Evolutionary conservation across 805 yeast genomes (phyloP).

Genomic region (Candida germanica): DNA sequence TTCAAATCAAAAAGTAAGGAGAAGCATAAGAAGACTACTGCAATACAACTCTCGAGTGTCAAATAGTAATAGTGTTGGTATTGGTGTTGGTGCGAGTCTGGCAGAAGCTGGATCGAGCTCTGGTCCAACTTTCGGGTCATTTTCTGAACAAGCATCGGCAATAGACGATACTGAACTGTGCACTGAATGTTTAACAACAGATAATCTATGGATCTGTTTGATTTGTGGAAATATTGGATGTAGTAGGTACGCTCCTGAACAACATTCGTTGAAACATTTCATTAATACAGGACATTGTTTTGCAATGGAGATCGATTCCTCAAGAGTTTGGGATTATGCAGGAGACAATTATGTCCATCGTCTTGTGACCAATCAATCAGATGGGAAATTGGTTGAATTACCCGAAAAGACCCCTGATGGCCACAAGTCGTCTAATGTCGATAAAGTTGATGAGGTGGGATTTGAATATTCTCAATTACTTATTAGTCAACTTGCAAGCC

Average conservation of each 20-base stretch:
- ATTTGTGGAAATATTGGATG: conserved; percentile 93
- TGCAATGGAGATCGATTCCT: conserved; percentile 82
- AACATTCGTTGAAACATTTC: conserved; percentile 84
- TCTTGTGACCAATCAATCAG: conserved; percentile 76
- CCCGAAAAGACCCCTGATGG: conserved; percentile 28
- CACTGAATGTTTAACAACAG: conserved; percentile 52
- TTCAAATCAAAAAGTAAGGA: conserved; percentile 32
- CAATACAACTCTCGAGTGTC: conserved; percentile 1
- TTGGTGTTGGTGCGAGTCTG: not conserved
- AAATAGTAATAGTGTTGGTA: not conserved
- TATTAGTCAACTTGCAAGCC: conserved; percentile 79
- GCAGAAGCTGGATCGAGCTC: not conserved
- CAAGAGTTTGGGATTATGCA: conserved; percentile 93
- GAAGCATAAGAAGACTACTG: conserved; percentile 33
- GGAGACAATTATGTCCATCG: conserved; percentile 90
- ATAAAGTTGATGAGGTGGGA: conserved; percentile 56
- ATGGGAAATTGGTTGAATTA: conserved; percentile 86
- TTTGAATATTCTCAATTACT: conserved; percentile 78
- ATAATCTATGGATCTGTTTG: conserved; percentile 83
- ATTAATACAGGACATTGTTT: conserved; percentile 78
- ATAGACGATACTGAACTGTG: conserved; percentile 35
- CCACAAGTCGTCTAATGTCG: conserved; percentile 12
- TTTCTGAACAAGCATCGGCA: conserved; percentile 4
- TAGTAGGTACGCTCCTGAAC: conserved; percentile 74
- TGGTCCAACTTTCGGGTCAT: not conserved